Percentiles rank a stretch among this genome's conserved stretches.
Conservation (phyloP, 106 monocot genomes). For the Dioscorea alata region DNA sequence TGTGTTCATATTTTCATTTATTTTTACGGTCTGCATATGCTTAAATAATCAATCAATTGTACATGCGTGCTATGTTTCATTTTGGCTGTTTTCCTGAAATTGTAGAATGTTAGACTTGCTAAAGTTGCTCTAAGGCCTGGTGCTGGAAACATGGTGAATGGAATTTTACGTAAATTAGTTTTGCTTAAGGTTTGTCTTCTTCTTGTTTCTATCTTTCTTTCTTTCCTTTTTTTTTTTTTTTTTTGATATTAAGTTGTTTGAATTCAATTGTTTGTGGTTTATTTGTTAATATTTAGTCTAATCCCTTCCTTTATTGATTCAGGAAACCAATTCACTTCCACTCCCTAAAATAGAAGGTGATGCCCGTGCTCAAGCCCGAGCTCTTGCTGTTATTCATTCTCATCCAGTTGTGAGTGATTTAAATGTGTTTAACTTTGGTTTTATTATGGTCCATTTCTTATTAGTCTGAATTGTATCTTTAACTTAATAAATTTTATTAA, state of each 20-base stretch:
- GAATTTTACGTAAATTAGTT: slow-evolving; percentile 73
- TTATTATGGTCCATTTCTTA: background rate
- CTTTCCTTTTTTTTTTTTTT: too few species aligned
- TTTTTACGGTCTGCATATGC: too few species aligned
- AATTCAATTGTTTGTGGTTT: background rate
- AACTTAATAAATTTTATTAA: background rate
- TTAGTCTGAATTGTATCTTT: too few species aligned
- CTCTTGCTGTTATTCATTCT: slow-evolving; percentile 83
- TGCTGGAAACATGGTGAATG: slow-evolving; percentile 98
- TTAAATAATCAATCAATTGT: too few species aligned
- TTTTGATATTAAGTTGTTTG: background rate
- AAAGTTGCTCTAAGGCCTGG: slow-evolving; percentile 89
- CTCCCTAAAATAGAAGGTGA: slow-evolving; percentile 86
- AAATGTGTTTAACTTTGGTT: background rate
- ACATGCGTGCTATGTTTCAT: too few species aligned
- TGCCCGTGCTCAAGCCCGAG: slow-evolving; percentile 95
- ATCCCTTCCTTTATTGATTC: slow-evolving; percentile 8
- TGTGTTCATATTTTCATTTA: too few species aligned
- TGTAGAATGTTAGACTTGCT: slow-evolving; percentile 93
- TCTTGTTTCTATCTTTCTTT: background rate
- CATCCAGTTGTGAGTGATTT: slow-evolving; percentile 92
- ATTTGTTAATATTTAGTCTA: background rate
- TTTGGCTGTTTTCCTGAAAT: background rate
- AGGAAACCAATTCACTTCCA: slow-evolving; percentile 82
- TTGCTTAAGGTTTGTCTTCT: slow-evolving; percentile 50